These are phyloP conservation scores for Calonectria pseudoturangicola DNA, from an alignment of 2,329 filamentous ascomycete species.

Conservation along the genomic window DNA sequence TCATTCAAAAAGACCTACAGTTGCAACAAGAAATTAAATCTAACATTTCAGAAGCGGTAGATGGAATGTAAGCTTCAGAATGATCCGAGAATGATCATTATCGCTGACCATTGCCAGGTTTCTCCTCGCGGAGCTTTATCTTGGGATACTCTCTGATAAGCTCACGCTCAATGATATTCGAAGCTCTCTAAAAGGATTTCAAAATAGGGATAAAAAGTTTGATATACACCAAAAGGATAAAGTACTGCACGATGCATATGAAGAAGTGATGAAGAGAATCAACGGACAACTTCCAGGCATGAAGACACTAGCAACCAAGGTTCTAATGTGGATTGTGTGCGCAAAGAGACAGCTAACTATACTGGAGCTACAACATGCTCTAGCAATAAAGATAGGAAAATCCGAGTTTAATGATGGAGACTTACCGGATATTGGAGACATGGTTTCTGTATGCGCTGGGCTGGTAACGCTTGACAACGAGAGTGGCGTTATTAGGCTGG, in stretches of 20 bases:
- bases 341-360: neutral
- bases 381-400: neutral
- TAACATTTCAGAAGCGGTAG: neutral
- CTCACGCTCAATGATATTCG: too few species aligned
- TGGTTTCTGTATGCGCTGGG: neutral
- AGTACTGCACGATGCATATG: neutral
- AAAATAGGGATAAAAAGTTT: too few species aligned
- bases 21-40: neutral
- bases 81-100: neutral
- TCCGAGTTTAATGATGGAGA: neutral
- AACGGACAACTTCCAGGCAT: neutral
- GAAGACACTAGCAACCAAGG: neutral
- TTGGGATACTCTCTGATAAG: neutral
- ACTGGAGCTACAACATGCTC: neutral
- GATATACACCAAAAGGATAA: too few species aligned
- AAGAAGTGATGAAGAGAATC: neutral
- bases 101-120: neutral
- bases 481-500: neutral
- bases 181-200: too few species aligned
- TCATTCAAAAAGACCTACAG: neutral
- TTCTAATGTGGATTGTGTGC: neutral
- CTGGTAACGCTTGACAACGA: conserved; percentile 2
- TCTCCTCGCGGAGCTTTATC: neutral
- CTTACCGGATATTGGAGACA: neutral
- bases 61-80: neutral